Evolutionary conservation across 805 yeast species (phyloP), one percentile per base, ranked within the genome.

Genomic region (Huiozyma sinensis): DNA sequence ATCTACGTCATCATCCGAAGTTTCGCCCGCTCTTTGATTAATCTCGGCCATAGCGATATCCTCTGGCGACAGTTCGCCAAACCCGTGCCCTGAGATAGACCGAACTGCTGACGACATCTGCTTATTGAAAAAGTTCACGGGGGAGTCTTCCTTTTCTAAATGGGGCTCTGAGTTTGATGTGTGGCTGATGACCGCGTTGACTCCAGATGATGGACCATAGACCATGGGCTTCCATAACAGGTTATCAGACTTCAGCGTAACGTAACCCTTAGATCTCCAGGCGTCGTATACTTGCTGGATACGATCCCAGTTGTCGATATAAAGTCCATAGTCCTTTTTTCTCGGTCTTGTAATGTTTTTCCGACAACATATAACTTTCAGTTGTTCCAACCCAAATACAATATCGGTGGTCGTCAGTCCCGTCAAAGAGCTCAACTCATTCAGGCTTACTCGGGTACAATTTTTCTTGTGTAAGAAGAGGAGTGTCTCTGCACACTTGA

Each of bases 361-460:
- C 7, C 38, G 47, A 7, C 44, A 44, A 36, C 46, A 65, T 24
- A 92, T 65, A 7, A 82, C 78, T 28, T 76, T 71, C 29, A 90
- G 63, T 45, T 79, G 82, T 60, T 92, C 98, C 24, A 92, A 66
- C 0, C 94, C 95, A 39, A 83, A 84, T 6, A 90, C 72, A 0
- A 89, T 87, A 63, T 92, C 97, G 10, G 90, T 82, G 7, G 83
- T 73, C 1, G 74, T 80, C 89, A 92, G 83, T 0, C 97, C 97
- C 0, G 96, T 85, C 9, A 76, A 56, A 44, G 73, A 74, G 4
- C 89, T 69, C 13, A 90, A 55, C 41, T 72, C 78, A 24, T 77
- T 74, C 11, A 90, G 71, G 0, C 89, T 74, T 1, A 78, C 49
- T 28, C 31, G 33, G 2, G 35, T 17, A 17, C 13, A 7, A 7